Conservation (phyloP, 306 rosid genomes). For the Sphenostylis stenocarpa region DNA sequence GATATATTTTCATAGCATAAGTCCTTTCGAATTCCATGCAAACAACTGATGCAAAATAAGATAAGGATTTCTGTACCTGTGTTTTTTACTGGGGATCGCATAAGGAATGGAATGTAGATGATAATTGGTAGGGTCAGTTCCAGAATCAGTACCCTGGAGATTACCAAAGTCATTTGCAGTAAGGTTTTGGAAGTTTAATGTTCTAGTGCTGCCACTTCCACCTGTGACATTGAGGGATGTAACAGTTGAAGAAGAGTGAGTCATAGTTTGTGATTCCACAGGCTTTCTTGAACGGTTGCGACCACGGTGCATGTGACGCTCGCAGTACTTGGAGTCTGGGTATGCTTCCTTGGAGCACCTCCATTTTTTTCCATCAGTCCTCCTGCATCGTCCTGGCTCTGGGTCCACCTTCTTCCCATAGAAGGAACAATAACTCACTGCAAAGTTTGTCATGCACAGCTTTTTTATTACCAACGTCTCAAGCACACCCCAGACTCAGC, state of each 20-base stretch:
- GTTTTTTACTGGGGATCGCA: slow-evolving; percentile 72
- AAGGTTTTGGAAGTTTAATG: slow-evolving; percentile 57
- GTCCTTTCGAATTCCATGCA: not conserved
- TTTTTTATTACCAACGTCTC: slow-evolving; percentile 14
- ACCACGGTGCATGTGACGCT: slow-evolving; percentile 95
- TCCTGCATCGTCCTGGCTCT: slow-evolving; percentile 85
- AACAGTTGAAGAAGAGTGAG: slow-evolving; percentile 57
- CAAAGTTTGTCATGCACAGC: slow-evolving; percentile 15
- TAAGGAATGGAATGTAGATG: slow-evolving; percentile 69
- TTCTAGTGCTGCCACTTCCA: slow-evolving; percentile 40
- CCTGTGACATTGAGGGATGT: slow-evolving; percentile 56
- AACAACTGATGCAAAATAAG: not conserved
- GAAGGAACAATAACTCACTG: slow-evolving; percentile 78
- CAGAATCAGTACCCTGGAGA: slow-evolving; percentile 37
- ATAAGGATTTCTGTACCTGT: slow-evolving; percentile 49
- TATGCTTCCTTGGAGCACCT: slow-evolving; percentile 87
- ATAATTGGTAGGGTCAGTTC: slow-evolving; percentile 48
- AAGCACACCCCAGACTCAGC: not conserved
- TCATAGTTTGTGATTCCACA: slow-evolving; percentile 81
- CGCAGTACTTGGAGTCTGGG: slow-evolving; percentile 84
- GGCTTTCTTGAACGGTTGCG: slow-evolving; percentile 99
- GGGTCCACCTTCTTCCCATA: slow-evolving; percentile 93
- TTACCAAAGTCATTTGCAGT: slow-evolving; percentile 44
- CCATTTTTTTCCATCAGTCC: slow-evolving; percentile 91
- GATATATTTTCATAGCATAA: not conserved